Evolutionary conservation across 768 basidiomycete species (phyloP), one percentile per base, ranked within the genome.

Genomic region (Leccinum boreale): DNA sequence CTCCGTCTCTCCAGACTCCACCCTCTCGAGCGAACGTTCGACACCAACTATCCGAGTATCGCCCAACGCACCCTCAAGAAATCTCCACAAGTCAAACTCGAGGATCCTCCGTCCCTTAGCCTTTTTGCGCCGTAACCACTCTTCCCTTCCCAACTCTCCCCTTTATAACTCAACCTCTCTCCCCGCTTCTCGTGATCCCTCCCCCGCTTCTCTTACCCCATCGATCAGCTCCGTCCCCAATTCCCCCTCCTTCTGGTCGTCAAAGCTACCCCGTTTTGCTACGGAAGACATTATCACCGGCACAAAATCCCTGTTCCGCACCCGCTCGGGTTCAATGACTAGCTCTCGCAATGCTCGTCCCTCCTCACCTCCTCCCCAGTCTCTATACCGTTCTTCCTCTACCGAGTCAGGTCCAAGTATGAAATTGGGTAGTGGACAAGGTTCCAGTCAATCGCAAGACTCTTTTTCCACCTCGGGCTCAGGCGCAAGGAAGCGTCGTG

Each of bases 231-330:
- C 70, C 7, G 35, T 55, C 15, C 62, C 67, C 19, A 57, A 4
- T 29, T 58, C 62, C 5, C 70, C 67, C 2, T 53, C 54, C 12
- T 31, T 53, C 19, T 59, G 45, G 2, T 42, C 61, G 7, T 5
- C 48, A 42, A 65, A 50, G 21, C 60, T 63, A 21, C 44, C 54
- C 19, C 67, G 62, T 19, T 55, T 70, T n/a, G 64, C 67, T 10
- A 56, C 64, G 21, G 75, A 75, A 35, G 70, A 75, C 36, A 52
- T 73, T 15, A 58, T 73, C 21, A 62, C 71, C 17, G 66, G 71
- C 19, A 55, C 68, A 29, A 71, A 61, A 47, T 64, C 68, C 3
- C 58, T 78, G 51, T 70, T 75, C 59, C 67, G 72, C 48, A 0
- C 58, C 5, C 69, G 65, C 35, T 62, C 68, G 7, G 63, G 59